A percentile compares a stretch with the other conserved stretches of the same genome.
These are phyloP conservation scores for Cotoneaster glaucophyllus DNA, from an alignment of 306 rosid genomes.

Conservation along the genomic window DNA sequence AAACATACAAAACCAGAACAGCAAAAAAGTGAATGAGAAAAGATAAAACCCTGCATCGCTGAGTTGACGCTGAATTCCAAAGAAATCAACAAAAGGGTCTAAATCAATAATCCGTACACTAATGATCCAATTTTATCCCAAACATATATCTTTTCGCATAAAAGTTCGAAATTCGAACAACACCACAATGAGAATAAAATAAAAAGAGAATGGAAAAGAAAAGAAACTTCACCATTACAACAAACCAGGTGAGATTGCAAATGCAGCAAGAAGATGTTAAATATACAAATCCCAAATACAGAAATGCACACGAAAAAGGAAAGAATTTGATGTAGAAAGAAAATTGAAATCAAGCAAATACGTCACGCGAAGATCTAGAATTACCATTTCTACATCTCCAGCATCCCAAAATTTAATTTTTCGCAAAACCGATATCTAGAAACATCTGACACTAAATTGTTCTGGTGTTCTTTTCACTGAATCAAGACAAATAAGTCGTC, in stretches of 20 bases:
- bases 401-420: not conserved
- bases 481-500: constrained; percentile 2
- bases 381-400: not conserved
- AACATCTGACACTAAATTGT: not conserved
- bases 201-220: not conserved
- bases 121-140: not conserved
- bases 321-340: not conserved
- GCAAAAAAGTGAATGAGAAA: constrained; percentile 1
- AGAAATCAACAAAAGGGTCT: not conserved
- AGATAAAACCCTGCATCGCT: not conserved
- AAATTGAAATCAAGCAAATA: not conserved
- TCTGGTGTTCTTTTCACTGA: constrained; percentile 1
- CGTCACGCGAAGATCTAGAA: constrained; percentile 13
- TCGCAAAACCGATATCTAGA: not conserved
- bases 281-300: not conserved
- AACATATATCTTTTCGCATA: not conserved
- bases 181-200: not conserved
- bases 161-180: not conserved
- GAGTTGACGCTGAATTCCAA: constrained; percentile 9
- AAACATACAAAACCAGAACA: not conserved
- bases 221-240: not conserved
- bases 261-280: not conserved
- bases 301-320: not conserved
- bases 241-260: not conserved
- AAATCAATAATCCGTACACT: not conserved